These are phyloP conservation scores for Syncephalastrum monosporum DNA, from an alignment of 371 early-diverging fungal species.

Conservation along the genomic window DNA sequence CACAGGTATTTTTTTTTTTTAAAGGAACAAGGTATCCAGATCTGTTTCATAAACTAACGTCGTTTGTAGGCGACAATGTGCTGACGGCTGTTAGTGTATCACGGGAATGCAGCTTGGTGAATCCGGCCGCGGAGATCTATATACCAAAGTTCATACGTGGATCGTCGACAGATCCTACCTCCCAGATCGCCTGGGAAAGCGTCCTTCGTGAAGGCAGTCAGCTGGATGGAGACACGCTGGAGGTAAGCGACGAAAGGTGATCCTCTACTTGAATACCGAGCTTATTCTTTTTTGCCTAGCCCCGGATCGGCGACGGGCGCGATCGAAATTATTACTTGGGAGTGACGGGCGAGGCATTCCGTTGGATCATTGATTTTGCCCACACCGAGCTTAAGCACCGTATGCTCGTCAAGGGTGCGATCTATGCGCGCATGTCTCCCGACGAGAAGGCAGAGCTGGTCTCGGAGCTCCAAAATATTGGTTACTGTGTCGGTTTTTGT, in stretches of 20 bases:
- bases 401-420: slow-evolving; percentile 86
- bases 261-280: background rate
- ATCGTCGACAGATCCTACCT: slow-evolving; percentile 47
- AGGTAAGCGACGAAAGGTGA: slow-evolving; percentile 27
- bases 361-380: slow-evolving; percentile 89
- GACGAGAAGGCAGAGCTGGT: slow-evolving; percentile 97
- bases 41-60: slow-evolving; percentile 4
- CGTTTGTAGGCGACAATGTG: slow-evolving; percentile 82
- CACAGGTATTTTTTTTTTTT: slow-evolving; percentile 63
- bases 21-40: background rate
- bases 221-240: slow-evolving; percentile 64
- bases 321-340: slow-evolving; percentile 72
- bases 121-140: slow-evolving; percentile 54
- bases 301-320: slow-evolving; percentile 6
- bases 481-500: slow-evolving; percentile 93
- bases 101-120: slow-evolving; percentile 83
- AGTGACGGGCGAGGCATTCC: slow-evolving; percentile 94
- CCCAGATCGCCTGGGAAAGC: slow-evolving; percentile 74
- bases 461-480: slow-evolving; percentile 82
- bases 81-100: slow-evolving; percentile 98
- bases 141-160: slow-evolving; percentile 56
- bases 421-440: slow-evolving; percentile 99
- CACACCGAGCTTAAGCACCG: slow-evolving; percentile 66
- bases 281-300: slow-evolving; percentile 5
- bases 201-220: slow-evolving; percentile 56